Conservation (phyloP, 2,329 filamentous ascomycete genomes). For the Knufia petricola region DNA sequence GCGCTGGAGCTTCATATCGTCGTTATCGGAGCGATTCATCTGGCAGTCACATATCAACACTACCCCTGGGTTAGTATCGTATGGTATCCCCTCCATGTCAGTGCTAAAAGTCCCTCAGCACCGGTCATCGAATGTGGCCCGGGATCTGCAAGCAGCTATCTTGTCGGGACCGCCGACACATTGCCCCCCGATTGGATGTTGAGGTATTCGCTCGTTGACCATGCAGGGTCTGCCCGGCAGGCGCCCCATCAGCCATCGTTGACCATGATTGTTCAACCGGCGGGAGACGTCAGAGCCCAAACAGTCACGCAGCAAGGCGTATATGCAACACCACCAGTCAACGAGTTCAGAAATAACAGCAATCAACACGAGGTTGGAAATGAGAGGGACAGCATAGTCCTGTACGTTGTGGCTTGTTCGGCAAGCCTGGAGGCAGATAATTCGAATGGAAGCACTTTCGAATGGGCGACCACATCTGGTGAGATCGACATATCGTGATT, state of each 20-base stretch:
- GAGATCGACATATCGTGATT: background rate
- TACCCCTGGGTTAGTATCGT: background rate
- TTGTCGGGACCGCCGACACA: background rate
- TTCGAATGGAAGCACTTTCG: background rate
- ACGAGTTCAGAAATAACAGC: background rate
- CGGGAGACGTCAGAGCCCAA: background rate
- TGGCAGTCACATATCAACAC: background rate
- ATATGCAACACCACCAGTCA: background rate
- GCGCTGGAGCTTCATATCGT: background rate
- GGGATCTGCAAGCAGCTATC: background rate
- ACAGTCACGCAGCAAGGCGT: background rate
- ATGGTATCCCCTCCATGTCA: background rate
- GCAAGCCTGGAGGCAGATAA: background rate
- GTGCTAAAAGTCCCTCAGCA: slow-evolving; percentile 1
- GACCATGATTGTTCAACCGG: background rate
- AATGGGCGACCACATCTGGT: background rate
- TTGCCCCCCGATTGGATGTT: background rate
- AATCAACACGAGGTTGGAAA: background rate
- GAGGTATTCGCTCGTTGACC: background rate
- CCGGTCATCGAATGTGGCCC: slow-evolving; percentile 3
- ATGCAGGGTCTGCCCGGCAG: background rate
- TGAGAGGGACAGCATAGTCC: background rate
- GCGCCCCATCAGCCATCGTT: background rate
- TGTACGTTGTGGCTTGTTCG: slow-evolving; percentile 6
- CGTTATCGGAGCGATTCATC: background rate